phyloP scores from a whole-genome alignment of 306 rosid genomes.

The Begonia peltatifolia region DNA sequence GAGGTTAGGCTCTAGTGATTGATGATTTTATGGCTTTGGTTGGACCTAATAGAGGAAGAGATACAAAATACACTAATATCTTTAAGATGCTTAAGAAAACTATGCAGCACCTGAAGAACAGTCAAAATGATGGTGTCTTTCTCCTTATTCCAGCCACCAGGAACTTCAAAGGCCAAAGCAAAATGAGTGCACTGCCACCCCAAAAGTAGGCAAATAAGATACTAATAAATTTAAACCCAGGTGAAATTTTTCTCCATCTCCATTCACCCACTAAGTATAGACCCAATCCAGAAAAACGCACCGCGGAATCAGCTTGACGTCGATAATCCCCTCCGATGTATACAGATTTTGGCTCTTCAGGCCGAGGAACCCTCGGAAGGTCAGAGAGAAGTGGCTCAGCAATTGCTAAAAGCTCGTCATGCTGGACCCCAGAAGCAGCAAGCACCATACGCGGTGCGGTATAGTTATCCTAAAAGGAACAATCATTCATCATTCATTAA shows the following conservation, averaged over 20 bases:
- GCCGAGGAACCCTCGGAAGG: conserved; percentile 41
- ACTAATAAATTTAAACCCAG: too few relatives aligned
- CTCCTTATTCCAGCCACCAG: conserved; percentile 94
- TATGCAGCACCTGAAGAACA: conserved; percentile 65
- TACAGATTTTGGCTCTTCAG: conserved; percentile 49
- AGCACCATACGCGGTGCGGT: conserved; percentile 92
- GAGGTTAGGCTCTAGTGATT: too few relatives aligned
- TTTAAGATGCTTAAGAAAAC: conserved; percentile 6
- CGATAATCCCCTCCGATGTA: conserved; percentile 96
- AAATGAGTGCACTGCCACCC: conserved; percentile 54
- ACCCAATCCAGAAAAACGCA: conserved; percentile 18
- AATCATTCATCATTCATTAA: conserved; percentile 16
- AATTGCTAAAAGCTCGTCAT: conserved; percentile 64
- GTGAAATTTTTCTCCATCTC: too few relatives aligned
- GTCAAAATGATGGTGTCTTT: conserved; percentile 78
- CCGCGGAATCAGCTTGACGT: conserved; percentile 65
- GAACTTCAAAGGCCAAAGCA: conserved; percentile 96
- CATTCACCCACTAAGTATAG: too few relatives aligned
- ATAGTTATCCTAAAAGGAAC: conserved; percentile 68
- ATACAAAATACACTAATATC: conserved; percentile 3
- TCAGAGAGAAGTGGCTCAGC: conserved; percentile 90
- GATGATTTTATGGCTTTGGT: neutral
- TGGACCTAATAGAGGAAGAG: neutral
- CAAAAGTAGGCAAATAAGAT: neutral
- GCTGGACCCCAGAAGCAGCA: conserved; percentile 91